Evolutionary conservation across 2,329 filamentous ascomycete genomes (phyloP).

Genomic region (Aspergillus niger): DNA sequence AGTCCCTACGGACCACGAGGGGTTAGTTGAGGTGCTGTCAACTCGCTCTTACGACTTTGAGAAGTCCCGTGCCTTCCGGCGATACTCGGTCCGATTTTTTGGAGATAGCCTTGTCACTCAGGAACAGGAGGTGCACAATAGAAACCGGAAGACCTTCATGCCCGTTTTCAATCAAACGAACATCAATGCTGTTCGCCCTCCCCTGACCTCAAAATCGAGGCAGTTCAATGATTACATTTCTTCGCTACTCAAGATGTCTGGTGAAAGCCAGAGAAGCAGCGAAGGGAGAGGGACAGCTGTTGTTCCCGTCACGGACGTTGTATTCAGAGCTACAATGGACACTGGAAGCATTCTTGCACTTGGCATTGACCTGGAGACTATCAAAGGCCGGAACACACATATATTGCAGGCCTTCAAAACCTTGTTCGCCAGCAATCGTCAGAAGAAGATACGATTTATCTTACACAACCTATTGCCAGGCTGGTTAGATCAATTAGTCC

Average conservation of each 20-base stretch:
- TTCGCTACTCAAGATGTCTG: no score
- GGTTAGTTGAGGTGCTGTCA: neutral
- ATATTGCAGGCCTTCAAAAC: neutral
- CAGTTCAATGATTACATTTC: neutral
- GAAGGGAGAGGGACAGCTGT: no score
- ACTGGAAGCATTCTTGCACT: neutral
- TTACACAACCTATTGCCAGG: neutral
- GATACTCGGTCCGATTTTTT: neutral
- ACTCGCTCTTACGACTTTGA: neutral
- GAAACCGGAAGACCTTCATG: neutral
- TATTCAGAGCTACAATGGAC: neutral
- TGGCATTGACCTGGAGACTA: conserved; percentile 5
- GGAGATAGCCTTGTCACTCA: conserved; percentile 1
- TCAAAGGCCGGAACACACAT: neutral
- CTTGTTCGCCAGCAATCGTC: neutral
- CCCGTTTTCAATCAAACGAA: neutral
- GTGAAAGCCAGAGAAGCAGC: no score
- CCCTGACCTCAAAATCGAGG: neutral
- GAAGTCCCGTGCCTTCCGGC: neutral
- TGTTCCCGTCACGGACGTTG: neutral
- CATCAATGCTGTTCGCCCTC: neutral
- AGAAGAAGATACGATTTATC: neutral
- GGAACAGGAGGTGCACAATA: conserved; percentile 4
- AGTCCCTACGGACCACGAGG: neutral
- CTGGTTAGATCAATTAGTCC: neutral